phyloP scores from a whole-genome alignment of 202 grass and related monocot genomes.

The Carex sylvatica region DNA sequence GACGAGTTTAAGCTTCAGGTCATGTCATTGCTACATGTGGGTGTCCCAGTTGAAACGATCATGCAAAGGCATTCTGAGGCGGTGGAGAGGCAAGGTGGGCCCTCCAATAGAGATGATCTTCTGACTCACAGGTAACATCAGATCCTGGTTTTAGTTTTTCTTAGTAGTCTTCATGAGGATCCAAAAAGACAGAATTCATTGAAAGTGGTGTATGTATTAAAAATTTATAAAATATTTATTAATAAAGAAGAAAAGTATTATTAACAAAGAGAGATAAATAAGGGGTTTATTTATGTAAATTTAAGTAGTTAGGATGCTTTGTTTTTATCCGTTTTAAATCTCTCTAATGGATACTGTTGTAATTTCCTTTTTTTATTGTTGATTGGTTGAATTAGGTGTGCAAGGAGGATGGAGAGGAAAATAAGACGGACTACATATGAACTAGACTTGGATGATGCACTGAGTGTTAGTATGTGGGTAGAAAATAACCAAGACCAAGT shows the following conservation, averaged over 20 bases:
- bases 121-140: slow-evolving; percentile 73
- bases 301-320: background rate
- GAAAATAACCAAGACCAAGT: slow-evolving; percentile 73
- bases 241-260: background rate
- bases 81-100: slow-evolving; percentile 76
- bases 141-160: background rate
- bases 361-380: slow-evolving; percentile 3
- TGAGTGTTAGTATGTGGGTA: slow-evolving; percentile 66
- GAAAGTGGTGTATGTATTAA: background rate
- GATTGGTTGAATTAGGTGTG: slow-evolving; percentile 30
- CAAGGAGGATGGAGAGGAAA: slow-evolving; percentile 89
- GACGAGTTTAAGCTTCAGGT: slow-evolving; percentile 82
- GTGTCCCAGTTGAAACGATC: slow-evolving; percentile 88
- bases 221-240: background rate
- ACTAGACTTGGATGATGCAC: slow-evolving; percentile 65
- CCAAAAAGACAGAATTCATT: background rate
- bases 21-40: slow-evolving; percentile 85
- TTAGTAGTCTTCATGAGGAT: background rate
- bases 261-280: background rate
- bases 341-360: background rate
- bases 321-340: background rate
- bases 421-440: slow-evolving; percentile 74
- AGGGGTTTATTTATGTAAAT: background rate
- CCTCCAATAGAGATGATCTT: slow-evolving; percentile 91
- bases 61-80: slow-evolving; percentile 88